These are phyloP conservation scores for Tylopilus rubrobrunneus DNA, from an alignment of 768 basidiomycete species.

Conservation along the genomic window DNA sequence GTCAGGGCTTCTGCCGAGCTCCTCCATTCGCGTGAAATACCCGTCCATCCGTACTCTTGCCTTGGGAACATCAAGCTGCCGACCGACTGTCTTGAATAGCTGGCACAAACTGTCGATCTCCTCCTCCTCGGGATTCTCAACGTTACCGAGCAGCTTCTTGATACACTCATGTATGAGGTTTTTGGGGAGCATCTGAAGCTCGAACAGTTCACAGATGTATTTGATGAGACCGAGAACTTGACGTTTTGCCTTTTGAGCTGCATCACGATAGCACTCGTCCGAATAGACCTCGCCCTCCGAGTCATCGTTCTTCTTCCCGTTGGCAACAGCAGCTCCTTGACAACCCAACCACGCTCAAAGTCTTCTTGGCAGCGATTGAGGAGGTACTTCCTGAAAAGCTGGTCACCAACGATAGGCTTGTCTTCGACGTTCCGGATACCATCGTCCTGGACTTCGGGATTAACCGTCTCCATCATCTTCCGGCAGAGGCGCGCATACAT, in stretches of 20 bases:
- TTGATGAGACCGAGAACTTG: slow-evolving; percentile 95
- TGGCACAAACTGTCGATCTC: slow-evolving; percentile 97
- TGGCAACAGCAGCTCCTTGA: slow-evolving; percentile 73
- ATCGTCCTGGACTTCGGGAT: slow-evolving; percentile 83
- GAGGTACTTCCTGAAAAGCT: slow-evolving; percentile 56
- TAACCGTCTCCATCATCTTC: slow-evolving; percentile 94
- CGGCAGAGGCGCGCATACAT: slow-evolving; percentile 96
- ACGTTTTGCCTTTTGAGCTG: slow-evolving; percentile 94
- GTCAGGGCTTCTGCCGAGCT: slow-evolving; percentile 67
- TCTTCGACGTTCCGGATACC: slow-evolving; percentile 77
- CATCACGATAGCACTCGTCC: slow-evolving; percentile 95
- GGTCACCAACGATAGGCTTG: slow-evolving; percentile 85
- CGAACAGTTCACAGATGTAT: slow-evolving; percentile 98
- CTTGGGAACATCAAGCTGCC: slow-evolving; percentile 74
- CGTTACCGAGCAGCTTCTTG: slow-evolving; percentile 90
- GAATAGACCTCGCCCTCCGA: slow-evolving; percentile 81
- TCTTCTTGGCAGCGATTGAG: too few species aligned
- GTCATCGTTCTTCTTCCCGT: too few species aligned
- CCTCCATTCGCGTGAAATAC: slow-evolving; percentile 89
- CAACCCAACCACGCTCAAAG: too few species aligned
- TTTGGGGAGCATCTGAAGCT: slow-evolving; percentile 95
- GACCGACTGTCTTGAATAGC: slow-evolving; percentile 85
- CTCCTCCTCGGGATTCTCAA: slow-evolving; percentile 95
- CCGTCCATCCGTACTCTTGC: slow-evolving; percentile 85
- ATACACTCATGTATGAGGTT: slow-evolving; percentile 99